Evolutionary conservation across 2,329 filamentous ascomycete genomes (phyloP).

Genomic region (Aureobasidium sp.): DNA sequence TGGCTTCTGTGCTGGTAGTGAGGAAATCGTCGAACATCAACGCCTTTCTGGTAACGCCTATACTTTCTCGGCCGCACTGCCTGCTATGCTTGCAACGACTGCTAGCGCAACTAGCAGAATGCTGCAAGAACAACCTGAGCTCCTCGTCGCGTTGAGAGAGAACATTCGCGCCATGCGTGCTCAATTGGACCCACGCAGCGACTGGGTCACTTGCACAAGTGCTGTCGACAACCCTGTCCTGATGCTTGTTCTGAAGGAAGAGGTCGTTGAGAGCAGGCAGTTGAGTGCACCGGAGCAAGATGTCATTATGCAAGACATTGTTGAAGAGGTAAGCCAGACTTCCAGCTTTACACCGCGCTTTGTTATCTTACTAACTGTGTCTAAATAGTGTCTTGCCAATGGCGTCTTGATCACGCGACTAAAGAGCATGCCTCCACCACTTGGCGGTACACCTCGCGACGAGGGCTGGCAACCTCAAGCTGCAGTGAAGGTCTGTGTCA

Average conservation of each 20-base stretch:
- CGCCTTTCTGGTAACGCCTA: constrained; percentile 88
- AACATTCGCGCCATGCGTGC: constrained; percentile 79
- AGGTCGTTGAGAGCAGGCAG: constrained; percentile 65
- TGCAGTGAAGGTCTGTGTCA: constrained; percentile 86
- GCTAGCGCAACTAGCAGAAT: constrained; percentile 84
- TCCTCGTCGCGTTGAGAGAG: constrained; percentile 71
- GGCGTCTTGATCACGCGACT: constrained; percentile 83
- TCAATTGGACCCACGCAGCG: constrained; percentile 85
- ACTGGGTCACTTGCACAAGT: constrained; percentile 84
- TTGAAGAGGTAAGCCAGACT: constrained; percentile 73
- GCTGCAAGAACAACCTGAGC: constrained; percentile 79
- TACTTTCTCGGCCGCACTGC: constrained; percentile 90
- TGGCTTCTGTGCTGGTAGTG: constrained; percentile 88
- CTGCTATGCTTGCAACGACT: constrained; percentile 90
- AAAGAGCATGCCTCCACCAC: constrained; percentile 60
- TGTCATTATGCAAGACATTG: constrained; percentile 74
- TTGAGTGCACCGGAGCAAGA: constrained; percentile 73
- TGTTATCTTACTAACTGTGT: constrained; percentile 12
- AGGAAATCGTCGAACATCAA: constrained; percentile 92
- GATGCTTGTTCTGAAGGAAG: constrained; percentile 74
- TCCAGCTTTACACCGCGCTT: background rate
- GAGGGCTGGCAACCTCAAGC: constrained; percentile 62
- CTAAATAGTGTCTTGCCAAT: constrained; percentile 66
- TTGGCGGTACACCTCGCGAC: constrained; percentile 60
- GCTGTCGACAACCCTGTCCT: constrained; percentile 78